Evolutionary conservation across 1,284 basidiomycete genomes (phyloP).

Genomic region (Puccinia coronata): DNA sequence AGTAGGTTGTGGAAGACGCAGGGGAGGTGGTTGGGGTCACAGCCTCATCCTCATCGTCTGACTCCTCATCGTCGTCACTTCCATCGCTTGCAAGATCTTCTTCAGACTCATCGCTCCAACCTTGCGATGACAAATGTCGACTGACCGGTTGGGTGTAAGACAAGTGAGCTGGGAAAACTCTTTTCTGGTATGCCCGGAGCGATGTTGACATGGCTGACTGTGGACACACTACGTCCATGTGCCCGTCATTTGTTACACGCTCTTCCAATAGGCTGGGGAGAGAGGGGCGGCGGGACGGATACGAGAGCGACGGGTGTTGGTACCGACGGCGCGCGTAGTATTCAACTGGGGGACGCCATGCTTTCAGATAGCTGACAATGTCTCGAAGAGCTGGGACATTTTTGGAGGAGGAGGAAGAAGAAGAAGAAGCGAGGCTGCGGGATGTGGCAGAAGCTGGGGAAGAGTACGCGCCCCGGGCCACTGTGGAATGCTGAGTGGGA

Average conservation of each 20-base stretch:
- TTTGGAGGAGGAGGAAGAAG: no score
- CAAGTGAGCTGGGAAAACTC: background rate
- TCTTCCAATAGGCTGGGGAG: conserved; percentile 31
- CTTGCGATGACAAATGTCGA: background rate
- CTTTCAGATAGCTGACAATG: conserved; percentile 32
- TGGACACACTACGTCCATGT: conserved; percentile 15
- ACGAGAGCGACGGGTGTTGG: no score
- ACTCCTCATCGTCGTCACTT: conserved; percentile 18
- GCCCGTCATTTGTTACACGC: conserved; percentile 9
- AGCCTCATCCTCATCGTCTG: conserved; percentile 16
- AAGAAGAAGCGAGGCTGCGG: background rate
- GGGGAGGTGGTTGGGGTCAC: conserved; percentile 12
- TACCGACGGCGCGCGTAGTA: conserved; percentile 38
- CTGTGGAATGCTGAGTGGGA: background rate
- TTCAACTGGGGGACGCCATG: conserved; percentile 40
- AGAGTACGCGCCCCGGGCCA: no score
- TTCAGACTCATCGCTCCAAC: conserved; percentile 30
- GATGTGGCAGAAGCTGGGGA: background rate
- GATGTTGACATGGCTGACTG: conserved; percentile 4
- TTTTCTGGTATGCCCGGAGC: background rate
- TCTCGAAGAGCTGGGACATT: background rate
- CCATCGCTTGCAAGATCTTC: conserved; percentile 24
- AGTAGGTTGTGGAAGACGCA: conserved; percentile 6
- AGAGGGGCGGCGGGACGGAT: conserved; percentile 32
- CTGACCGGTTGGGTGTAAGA: conserved; percentile 5